Percentiles rank a stretch among this genome's conserved stretches.
phyloP scores from a whole-genome alignment of 352 stramenopile species.

The Globisporangium barbulae region DNA sequence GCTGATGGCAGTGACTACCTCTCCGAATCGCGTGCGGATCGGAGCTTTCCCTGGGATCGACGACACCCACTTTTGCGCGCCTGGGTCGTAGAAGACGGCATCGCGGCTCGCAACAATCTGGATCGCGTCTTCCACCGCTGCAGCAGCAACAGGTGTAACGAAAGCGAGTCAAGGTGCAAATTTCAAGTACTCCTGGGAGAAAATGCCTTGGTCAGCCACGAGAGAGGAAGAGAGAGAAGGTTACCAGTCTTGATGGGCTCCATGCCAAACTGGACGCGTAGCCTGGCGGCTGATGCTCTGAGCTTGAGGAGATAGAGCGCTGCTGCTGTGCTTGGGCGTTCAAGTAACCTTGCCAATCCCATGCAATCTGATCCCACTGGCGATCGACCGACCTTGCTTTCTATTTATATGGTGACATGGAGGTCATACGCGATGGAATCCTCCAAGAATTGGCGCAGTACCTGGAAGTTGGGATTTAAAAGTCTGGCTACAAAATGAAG shows the following conservation, averaged over 20 bases:
- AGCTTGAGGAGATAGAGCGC: not conserved
- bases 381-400: too few species aligned
- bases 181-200: too few species aligned
- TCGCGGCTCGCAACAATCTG: conserved; percentile 41
- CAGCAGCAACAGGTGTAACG: not conserved
- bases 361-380: not conserved
- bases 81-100: conserved; percentile 48
- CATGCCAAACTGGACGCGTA: not conserved
- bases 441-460: too few species aligned
- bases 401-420: conserved; percentile 1
- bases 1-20: conserved; percentile 22
- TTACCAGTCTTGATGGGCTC: conserved; percentile 5
- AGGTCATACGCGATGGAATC: too few species aligned
- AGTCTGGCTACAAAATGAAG: too few species aligned
- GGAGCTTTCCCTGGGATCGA: conserved; percentile 32
- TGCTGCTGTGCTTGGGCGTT: not conserved
- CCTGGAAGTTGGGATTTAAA: too few species aligned
- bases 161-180: not conserved
- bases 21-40: conserved; percentile 51
- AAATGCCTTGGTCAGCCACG: too few species aligned
- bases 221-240: too few species aligned
- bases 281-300: not conserved
- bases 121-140: conserved; percentile 55
- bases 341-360: not conserved
- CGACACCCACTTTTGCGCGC: conserved; percentile 34